These are phyloP conservation scores for Coniferiporia sulphurascens DNA, from an alignment of 1,284 basidiomycete genomes.

Conservation along the genomic window DNA sequence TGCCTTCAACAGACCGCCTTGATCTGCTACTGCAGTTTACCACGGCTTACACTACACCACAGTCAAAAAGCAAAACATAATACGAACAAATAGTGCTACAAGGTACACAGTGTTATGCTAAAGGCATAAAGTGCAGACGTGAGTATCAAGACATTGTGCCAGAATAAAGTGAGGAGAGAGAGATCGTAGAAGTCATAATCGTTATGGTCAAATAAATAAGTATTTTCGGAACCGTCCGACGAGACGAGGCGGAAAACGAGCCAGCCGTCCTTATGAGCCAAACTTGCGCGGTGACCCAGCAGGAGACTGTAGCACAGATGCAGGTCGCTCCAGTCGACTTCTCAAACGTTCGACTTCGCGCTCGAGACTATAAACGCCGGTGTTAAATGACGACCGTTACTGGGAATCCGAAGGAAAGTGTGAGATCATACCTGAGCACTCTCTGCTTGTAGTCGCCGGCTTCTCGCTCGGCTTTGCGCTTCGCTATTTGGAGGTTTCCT, in stretches of 20 bases:
- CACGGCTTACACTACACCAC: background rate
- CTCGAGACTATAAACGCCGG: constrained; percentile 45
- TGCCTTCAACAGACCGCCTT: no score
- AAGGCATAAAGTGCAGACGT: background rate
- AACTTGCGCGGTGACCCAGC: constrained; percentile 31
- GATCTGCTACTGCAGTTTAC: background rate
- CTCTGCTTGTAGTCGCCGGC: constrained; percentile 68
- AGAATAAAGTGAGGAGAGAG: background rate
- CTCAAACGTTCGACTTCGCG: constrained; percentile 66
- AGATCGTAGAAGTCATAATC: constrained; percentile 6
- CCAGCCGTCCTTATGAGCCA: constrained; percentile 22
- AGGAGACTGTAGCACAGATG: constrained; percentile 30
- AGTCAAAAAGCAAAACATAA: background rate
- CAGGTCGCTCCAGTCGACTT: constrained; percentile 52
- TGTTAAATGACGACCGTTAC: constrained; percentile 1
- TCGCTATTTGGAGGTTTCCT: constrained; percentile 59
- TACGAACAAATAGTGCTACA: constrained; percentile 1
- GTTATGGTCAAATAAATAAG: background rate
- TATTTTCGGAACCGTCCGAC: background rate
- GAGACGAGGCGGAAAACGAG: background rate
- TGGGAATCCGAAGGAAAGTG: constrained; percentile 3
- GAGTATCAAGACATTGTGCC: constrained; percentile 1
- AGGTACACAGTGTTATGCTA: constrained; percentile 7
- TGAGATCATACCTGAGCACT: constrained; percentile 51
- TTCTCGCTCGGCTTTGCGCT: constrained; percentile 72